Evolutionary conservation across 1,284 basidiomycete species (phyloP).

Genomic region (Volvariella volvacea): DNA sequence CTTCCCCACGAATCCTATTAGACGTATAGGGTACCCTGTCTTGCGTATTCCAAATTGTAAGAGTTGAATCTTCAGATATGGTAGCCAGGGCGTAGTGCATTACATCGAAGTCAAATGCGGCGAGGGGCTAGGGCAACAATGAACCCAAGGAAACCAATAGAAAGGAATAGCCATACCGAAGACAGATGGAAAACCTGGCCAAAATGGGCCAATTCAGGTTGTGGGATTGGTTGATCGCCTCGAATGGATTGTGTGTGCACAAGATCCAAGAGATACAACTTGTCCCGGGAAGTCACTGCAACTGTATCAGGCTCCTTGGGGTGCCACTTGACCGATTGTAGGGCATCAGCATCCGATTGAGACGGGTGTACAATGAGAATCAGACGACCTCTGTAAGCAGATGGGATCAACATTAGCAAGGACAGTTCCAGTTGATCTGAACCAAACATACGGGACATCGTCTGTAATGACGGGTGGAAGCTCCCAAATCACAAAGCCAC

Average conservation of each 20-base stretch:
- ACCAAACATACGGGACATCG: slow-evolving; percentile 67
- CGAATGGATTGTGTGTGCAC: slow-evolving; percentile 51
- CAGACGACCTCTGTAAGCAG: slow-evolving; percentile 47
- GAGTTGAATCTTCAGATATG: slow-evolving; percentile 71
- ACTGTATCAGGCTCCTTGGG: slow-evolving; percentile 69
- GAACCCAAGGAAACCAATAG: background rate
- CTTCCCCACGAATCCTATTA: slow-evolving; percentile 69
- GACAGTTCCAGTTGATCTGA: slow-evolving; percentile 3
- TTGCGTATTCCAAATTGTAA: slow-evolving; percentile 73
- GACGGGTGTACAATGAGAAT: slow-evolving; percentile 65
- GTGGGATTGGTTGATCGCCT: slow-evolving; percentile 50
- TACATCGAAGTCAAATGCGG: slow-evolving; percentile 77
- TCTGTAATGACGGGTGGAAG: slow-evolving; percentile 73
- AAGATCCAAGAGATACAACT: slow-evolving; percentile 68
- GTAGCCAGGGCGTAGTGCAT: slow-evolving; percentile 67
- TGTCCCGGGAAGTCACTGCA: slow-evolving; percentile 68
- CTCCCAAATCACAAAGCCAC: slow-evolving; percentile 82
- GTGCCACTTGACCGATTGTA: slow-evolving; percentile 80
- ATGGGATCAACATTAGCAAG: slow-evolving; percentile 9
- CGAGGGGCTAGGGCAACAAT: slow-evolving; percentile 44
- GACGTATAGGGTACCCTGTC: slow-evolving; percentile 68
- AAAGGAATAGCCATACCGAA: slow-evolving; percentile 44
- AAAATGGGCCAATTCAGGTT: slow-evolving; percentile 59
- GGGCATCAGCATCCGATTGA: slow-evolving; percentile 41
- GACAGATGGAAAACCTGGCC: slow-evolving; percentile 58